Evolutionary conservation across 306 rosid genomes (phyloP), one percentile per base, ranked within the genome.

Genomic region (Oemleria cerasiformis): DNA sequence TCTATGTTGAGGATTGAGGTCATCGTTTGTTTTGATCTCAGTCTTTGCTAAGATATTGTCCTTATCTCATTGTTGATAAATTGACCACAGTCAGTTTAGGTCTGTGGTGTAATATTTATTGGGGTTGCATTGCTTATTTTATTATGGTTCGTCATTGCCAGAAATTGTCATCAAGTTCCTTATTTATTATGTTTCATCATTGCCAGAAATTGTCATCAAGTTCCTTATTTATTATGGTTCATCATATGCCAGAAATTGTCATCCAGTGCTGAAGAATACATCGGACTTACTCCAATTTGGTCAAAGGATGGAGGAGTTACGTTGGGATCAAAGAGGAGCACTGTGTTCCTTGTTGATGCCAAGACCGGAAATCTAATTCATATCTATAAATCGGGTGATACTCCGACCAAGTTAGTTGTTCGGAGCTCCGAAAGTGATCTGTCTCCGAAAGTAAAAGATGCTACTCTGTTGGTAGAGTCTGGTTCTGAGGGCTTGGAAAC

Each of bases 251-350:
- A 78, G 82, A 61, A 73, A 73, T 16, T 60, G 23, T 23, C 71
- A 1, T 43, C 34, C 7, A 73, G 53, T 68, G 55, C 41, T 34
- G 69, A 74, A 43, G 78, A 78, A 11, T 78, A 34, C 17, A 43
- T 78, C 2, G 61, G 63, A 38, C 38, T 8, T 11, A 61, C 78
- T 59, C 78, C 82, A 1, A 3, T 25, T 21, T 55, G 69, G 9
- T n/a, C 74, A 0, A 56, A 61, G 8, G 78, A 73, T 16, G 82
- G 82, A 53, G 78, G 78, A 30, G 78, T 78, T 6, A 78, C 82
- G 0, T 20, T 62, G 59, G 82, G 82, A 47, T 78, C 78, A 15
- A 73, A 66, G 70, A 73, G 20, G n/a, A 67, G 56, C 43, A 73
- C 71, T 9, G 70, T 68, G 19, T 73, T 67, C 56, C 44, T 62